phyloP scores from a whole-genome alignment of 306 rosid species.

The Prunus davidiana region DNA sequence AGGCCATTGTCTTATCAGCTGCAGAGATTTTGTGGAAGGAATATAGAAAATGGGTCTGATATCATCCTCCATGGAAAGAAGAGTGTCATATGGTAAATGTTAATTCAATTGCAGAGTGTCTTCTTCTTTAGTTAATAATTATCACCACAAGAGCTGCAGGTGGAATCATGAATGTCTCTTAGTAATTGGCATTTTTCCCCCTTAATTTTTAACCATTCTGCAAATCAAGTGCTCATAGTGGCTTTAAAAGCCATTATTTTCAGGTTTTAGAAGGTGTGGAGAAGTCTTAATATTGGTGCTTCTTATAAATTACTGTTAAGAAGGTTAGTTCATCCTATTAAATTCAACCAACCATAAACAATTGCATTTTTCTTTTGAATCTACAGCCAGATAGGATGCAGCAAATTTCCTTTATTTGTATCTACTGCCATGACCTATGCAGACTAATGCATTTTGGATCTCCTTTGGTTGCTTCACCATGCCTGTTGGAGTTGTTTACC shows the following conservation, averaged over 20 bases:
- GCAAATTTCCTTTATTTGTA: slow-evolving; percentile 52
- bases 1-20: slow-evolving; percentile 57
- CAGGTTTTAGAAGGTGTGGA: too few species aligned
- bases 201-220: too few species aligned
- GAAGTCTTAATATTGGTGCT: slow-evolving; percentile 8
- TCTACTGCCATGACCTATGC: slow-evolving; percentile 34
- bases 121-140: slow-evolving; percentile 54
- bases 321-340: slow-evolving; percentile 21
- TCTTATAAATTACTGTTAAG: slow-evolving; percentile 27
- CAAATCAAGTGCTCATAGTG: too few species aligned
- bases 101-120: slow-evolving; percentile 53
- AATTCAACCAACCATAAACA: slow-evolving; percentile 28
- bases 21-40: slow-evolving; percentile 45
- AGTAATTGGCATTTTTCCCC: slow-evolving; percentile 10
- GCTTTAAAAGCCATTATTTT: too few species aligned
- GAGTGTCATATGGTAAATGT: slow-evolving; percentile 33
- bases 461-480: slow-evolving; percentile 59
- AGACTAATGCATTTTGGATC: slow-evolving; percentile 80
- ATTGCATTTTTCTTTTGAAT: slow-evolving; percentile 13
- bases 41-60: slow-evolving; percentile 32
- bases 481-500: slow-evolving; percentile 62
- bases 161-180: slow-evolving; percentile 55
- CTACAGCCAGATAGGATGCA: slow-evolving; percentile 36
- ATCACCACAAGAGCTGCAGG: slow-evolving; percentile 23
- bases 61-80: slow-evolving; percentile 27